Evolutionary conservation across 805 yeast genomes (phyloP).

Genomic region (Metschnikowia koreensis): DNA sequence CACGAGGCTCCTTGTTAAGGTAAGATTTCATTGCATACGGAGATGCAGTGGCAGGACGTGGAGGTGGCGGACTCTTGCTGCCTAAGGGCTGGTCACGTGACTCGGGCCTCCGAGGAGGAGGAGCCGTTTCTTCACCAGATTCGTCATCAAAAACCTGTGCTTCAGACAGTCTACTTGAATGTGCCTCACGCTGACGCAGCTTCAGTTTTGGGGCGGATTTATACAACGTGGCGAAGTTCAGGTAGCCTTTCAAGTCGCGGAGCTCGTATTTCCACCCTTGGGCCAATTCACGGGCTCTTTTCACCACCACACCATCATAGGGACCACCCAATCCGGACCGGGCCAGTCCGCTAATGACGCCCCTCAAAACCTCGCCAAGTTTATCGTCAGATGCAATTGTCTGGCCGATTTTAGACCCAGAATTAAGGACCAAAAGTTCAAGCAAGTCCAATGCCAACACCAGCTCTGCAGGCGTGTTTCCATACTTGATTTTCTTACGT

Average conservation of each 20-base stretch:
- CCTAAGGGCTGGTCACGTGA: constrained; percentile 3
- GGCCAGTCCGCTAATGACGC: constrained; percentile 43
- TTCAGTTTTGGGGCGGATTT: constrained; percentile 38
- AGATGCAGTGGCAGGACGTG: constrained; percentile 25
- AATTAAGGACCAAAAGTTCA: constrained; percentile 40
- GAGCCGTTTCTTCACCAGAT: constrained; percentile 2
- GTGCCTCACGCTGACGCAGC: constrained; percentile 2
- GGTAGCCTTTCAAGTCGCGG: constrained; percentile 46
- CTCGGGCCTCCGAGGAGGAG: not conserved
- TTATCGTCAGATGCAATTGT: constrained; percentile 63
- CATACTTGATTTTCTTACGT: constrained; percentile 86
- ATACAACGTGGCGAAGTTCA: constrained; percentile 48
- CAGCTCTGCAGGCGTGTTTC: constrained; percentile 58
- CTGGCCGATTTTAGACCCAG: constrained; percentile 29
- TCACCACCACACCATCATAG: constrained; percentile 43
- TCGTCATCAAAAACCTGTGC: constrained; percentile 6
- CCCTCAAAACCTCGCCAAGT: constrained; percentile 60
- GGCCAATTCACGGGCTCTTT: constrained; percentile 50
- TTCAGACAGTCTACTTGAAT: not conserved
- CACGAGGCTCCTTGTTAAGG: constrained; percentile 10
- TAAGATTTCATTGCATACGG: constrained; percentile 19
- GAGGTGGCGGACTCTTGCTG: constrained; percentile 17
- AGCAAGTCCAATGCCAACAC: constrained; percentile 53
- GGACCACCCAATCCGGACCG: constrained; percentile 35
- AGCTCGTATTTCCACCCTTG: constrained; percentile 67